Evolutionary conservation across 1,284 basidiomycete genomes (phyloP), one percentile per base, ranked within the genome.

Genomic region (Naganishia cerealis): DNA sequence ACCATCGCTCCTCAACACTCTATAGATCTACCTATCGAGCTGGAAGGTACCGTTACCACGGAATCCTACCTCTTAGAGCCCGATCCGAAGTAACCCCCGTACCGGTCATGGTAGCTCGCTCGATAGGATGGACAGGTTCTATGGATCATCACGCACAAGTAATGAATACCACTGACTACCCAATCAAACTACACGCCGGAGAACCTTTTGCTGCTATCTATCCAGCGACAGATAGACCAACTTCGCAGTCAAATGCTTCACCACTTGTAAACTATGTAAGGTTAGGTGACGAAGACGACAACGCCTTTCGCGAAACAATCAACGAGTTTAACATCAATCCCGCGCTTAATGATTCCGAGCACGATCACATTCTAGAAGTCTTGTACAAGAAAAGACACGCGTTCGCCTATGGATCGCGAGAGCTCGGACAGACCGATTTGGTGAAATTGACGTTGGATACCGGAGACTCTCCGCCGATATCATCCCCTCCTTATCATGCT

Each of bases 401-500:
- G 1, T 67, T 67, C 48, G 57, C 66, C 12, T 58, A 53, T 24
- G 66, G 57, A n/a, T 18, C 24, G 2, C 43, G 46, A 50, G 59
- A 67, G 26, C 50, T 67, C 12, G 66, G 66, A 5, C 46, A 50
- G 36, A 67, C 66, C 3, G 33, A 67, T 42, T 46, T 50, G 10
- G 66, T 67, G 1, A 58, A 36, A 43, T 58, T 67, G 66, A 52
- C 56, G 3, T 26, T 67, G 2, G 66, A 66, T 18, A 66, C 65
- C 1, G 55, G 65, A 39, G 70, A 75, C 16, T 39, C 70, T 6
- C 58, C 71, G 15, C 76, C 76, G 1, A 70, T 79, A 0, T 73
- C 75, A 2, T 53, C 75, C 4, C 75, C 78, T 1, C 71, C 71
- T 26, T 77, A 75, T 63, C 66, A 70, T 16, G 69, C 73, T 1